Conservation (phyloP, 169 alveolate genomes). For the Perkinsus chesapeaki region DNA sequence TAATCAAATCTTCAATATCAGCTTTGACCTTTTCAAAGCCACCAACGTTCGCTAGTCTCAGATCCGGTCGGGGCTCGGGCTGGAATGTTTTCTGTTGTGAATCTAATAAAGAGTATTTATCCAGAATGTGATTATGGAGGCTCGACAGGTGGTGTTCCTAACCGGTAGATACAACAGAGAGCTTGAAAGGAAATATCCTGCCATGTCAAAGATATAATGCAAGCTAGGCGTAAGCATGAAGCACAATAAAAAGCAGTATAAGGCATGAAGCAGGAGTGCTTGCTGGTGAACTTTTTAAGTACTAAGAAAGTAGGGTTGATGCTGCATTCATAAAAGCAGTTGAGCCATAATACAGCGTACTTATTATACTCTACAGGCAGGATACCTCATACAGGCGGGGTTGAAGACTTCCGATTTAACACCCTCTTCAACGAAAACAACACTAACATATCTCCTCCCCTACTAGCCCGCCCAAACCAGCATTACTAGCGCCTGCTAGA, state of each 20-base stretch:
- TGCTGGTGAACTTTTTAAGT: too few species aligned
- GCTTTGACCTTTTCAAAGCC: slow-evolving; percentile 26
- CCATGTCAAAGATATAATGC: too few species aligned
- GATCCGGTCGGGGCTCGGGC: slow-evolving; percentile 27
- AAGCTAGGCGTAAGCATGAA: too few species aligned
- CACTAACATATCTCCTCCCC: neutral
- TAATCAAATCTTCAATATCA: slow-evolving; percentile 31
- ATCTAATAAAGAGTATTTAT: neutral
- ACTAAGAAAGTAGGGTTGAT: too few species aligned
- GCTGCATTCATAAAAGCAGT: too few species aligned
- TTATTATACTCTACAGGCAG: too few species aligned
- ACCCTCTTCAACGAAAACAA: neutral
- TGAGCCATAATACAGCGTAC: too few species aligned
- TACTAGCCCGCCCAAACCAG: too few species aligned
- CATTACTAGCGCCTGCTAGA: neutral
- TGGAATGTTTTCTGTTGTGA: neutral
- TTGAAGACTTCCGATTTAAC: neutral
- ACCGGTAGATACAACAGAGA: neutral
- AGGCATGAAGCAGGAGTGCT: too few species aligned
- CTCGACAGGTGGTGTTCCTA: neutral
- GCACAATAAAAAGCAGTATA: too few species aligned
- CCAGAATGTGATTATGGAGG: neutral
- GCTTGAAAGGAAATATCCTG: too few species aligned
- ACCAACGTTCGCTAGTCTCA: slow-evolving; percentile 21
- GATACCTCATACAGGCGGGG: too few species aligned